phyloP scores from a whole-genome alignment of 2,329 filamentous ascomycete genomes.

The Madurella fahalii region DNA sequence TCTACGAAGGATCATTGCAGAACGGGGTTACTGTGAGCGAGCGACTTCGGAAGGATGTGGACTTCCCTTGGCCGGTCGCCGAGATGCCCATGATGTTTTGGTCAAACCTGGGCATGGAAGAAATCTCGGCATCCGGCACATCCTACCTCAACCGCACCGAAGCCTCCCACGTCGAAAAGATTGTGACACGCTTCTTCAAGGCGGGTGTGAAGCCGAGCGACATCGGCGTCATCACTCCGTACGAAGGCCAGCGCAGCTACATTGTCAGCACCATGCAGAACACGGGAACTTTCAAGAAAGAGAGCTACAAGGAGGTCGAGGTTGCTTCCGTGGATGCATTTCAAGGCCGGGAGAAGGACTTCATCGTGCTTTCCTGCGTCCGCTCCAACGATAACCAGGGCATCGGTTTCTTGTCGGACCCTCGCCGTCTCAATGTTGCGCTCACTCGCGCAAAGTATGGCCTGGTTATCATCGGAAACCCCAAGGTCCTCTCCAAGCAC shows the following conservation, averaged over 20 bases:
- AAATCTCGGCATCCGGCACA: slow-evolving; percentile 95
- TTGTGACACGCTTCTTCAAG: slow-evolving; percentile 97
- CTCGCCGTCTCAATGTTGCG: slow-evolving; percentile 93
- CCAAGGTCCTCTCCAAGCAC: slow-evolving; percentile 95
- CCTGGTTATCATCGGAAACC: slow-evolving; percentile 92
- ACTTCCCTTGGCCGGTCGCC: slow-evolving; percentile 94
- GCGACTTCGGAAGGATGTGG: slow-evolving; percentile 84
- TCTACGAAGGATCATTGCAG: slow-evolving; percentile 95
- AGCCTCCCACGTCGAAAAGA: slow-evolving; percentile 96
- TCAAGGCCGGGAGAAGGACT: slow-evolving; percentile 98
- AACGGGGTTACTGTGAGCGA: slow-evolving; percentile 92
- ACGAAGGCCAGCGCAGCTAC: slow-evolving; percentile 96
- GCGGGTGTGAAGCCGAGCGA: slow-evolving; percentile 89
- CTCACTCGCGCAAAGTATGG: slow-evolving; percentile 96
- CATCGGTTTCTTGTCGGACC: slow-evolving; percentile 97
- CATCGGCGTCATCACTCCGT: slow-evolving; percentile 97
- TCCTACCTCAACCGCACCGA: slow-evolving; percentile 98
- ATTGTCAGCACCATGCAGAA: slow-evolving; percentile 99
- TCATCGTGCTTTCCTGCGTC: slow-evolving; percentile 95
- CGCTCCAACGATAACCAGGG: slow-evolving; percentile 98
- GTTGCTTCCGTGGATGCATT: slow-evolving; percentile 98
- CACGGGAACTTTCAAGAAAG: slow-evolving; percentile 95
- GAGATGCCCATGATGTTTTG: slow-evolving; percentile 99
- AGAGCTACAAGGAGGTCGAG: slow-evolving; percentile 97
- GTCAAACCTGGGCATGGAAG: slow-evolving; percentile 96